Base-by-base conservation (phyloP, 148 eudicot species). In the Vaccinium macrocarpon region DNA sequence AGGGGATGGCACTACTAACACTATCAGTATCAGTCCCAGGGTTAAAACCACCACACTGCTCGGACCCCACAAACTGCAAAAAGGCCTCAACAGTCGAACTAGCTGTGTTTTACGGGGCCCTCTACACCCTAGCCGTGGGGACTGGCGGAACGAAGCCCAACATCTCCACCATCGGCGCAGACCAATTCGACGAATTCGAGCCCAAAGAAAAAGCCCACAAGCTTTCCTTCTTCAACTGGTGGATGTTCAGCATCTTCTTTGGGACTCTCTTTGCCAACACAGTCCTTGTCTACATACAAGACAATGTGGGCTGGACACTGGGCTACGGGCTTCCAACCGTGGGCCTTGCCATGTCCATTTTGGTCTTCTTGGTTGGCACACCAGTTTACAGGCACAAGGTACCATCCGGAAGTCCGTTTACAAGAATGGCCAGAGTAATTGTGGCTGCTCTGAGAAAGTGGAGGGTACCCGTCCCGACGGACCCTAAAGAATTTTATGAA, bases 111-210 rank as follows among this genome's bases (percentile, higher is more conserved):
- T 94, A 84, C 46, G 96, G 94, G 4, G 95, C 98, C 76, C 93
- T 94, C 68, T 94, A 94, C 89, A 93, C 90, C 4, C 83, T 94
- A 32, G 92, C 98, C 4, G 8, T 94, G 0, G 98, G 98, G 23
- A 94, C 98, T 0, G 98, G 98, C 56, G 98, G 98, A 1, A 94
- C 98, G 9, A 94, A 94, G 86, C 96, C 98, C 79, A 94, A 94
- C 56, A 93, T 94, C 35, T 93, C 98, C 0, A 95, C 98, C 14
- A 93, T 94, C 6, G 98, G 96, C 0, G 98, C 95, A 0, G 98
- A 93, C 89, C 98, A 94, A 29, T 94, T 94, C 55, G 98, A 94
- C 19, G 95, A 89, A 5, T 93, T 90, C 81, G 93, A 93, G 42
- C 96, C 95, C 13, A 93, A 91, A 48, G 98, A 93, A 80, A 93